Evolutionary conservation across 345 rosid species (phyloP).

Genomic region (Arabidopsis thaliana): TAIR10.1 NC_003074.8:4858501-4859000

Average conservation of each 20-base stretch:
- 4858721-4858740: conserved; percentile 47
- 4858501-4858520: conserved; percentile 23
- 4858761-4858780: conserved; percentile 37
- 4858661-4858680: conserved; percentile 47
- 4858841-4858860: conserved; percentile 37
- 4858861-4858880: conserved; percentile 54
- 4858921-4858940: conserved; percentile 42
- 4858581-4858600: conserved; percentile 45
- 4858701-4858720: conserved; percentile 41
- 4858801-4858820: conserved; percentile 42
- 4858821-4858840: conserved; percentile 45
- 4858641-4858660: conserved; percentile 51
- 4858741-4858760: conserved; percentile 40
- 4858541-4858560: conserved; percentile 50
- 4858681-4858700: conserved; percentile 43
- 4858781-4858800: conserved; percentile 55
- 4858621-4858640: conserved; percentile 49
- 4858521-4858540: conserved; percentile 31
- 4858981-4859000: conserved; percentile 24
- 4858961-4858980: conserved; percentile 42
- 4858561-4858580: conserved; percentile 56
- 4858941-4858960: conserved; percentile 49
- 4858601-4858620: conserved; percentile 31
- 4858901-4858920: conserved; percentile 35
- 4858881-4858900: conserved; percentile 43